Base-by-base conservation (phyloP, 108 stramenopile genomes). In the Pseudonitzschia multiseries region DNA sequence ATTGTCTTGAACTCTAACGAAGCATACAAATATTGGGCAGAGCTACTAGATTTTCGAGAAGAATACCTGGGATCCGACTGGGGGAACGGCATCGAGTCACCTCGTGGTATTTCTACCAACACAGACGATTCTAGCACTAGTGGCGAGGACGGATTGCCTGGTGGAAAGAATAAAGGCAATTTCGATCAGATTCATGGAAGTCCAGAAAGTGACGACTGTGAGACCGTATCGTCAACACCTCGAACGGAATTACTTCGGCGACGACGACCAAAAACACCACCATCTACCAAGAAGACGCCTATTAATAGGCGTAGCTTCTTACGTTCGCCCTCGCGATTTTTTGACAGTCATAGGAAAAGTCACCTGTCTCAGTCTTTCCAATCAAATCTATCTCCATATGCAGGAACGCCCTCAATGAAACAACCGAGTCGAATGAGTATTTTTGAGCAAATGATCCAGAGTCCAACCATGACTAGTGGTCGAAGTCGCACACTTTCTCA, bases 11-110 rank as follows among this genome's bases (percentile, higher is more conserved):
- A 77, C 27, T 89, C 92, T 9, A 84, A 90, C 66, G 85, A 88
- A 29, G 89, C 81, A 0, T 95, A 95, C 59, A 78, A 82, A 0
- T 90, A 81, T 73, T 93, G 91, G 89, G 87, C 91, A 13, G 76
- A 80, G n/a, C 69, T 89, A 57, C 80, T 95, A 56, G 92, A 95
- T 75, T 95, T 95, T 73, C 85, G 89, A 65, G 81, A 69, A 40
- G 93, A 95, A 73, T 69, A 84, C 15, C 59, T 89, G 22, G 86
- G 87, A 62, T 69, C 78, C n/a, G 84, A 84, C 17, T 82, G 78
- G 68, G 33, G 33, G 50, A 51, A 66, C 68, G 8, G 31, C 53
- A 18, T 52, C 57, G 50, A 51, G 65, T 57, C 69, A 56, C 61
- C 36, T 57, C 20, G 59, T 73, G 53, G 67, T 21, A 40, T 18